Evolutionary conservation across 208 protist species (phyloP).

Genomic region (Trypanosoma melophagium): DNA sequence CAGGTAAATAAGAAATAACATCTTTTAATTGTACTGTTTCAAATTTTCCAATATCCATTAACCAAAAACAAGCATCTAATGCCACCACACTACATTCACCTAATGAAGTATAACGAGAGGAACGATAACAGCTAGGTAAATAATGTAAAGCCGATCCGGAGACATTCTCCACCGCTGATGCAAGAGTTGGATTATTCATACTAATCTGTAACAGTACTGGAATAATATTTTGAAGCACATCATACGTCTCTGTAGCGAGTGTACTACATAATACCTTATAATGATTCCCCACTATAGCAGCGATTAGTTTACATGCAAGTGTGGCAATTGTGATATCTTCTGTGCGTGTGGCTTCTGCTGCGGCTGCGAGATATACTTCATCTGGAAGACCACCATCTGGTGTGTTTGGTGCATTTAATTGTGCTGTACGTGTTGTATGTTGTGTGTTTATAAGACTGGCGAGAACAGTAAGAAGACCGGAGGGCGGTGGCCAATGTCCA

Average conservation of each 20-base stretch:
- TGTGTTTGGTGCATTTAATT: conserved; percentile 62
- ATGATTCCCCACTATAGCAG: conserved; percentile 45
- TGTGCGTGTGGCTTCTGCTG: conserved; percentile 39
- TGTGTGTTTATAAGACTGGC: conserved; percentile 39
- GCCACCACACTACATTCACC: conserved; percentile 69
- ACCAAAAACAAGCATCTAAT: conserved; percentile 59
- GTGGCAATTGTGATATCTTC: conserved; percentile 58
- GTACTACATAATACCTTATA: conserved; percentile 18
- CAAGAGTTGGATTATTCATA: conserved; percentile 73
- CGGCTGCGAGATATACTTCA: conserved; percentile 73
- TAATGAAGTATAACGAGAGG: conserved; percentile 69
- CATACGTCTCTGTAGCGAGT: conserved; percentile 22
- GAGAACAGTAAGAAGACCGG: conserved; percentile 30
- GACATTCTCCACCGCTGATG: conserved; percentile 37
- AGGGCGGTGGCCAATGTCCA: conserved; percentile 35
- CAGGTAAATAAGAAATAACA: conserved; percentile 49
- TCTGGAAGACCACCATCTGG: conserved; percentile 67
- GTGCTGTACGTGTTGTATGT: conserved; percentile 38
- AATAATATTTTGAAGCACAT: conserved; percentile 36
- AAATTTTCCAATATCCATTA: conserved; percentile 29
- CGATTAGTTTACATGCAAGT: conserved; percentile 66
- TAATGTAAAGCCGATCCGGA: conserved; percentile 62
- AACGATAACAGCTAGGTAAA: conserved; percentile 41
- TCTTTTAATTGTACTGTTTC: conserved; percentile 33
- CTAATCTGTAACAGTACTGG: conserved; percentile 59